Conservation (phyloP, 305 asterid species). For the Andrographis paniculata region DNA sequence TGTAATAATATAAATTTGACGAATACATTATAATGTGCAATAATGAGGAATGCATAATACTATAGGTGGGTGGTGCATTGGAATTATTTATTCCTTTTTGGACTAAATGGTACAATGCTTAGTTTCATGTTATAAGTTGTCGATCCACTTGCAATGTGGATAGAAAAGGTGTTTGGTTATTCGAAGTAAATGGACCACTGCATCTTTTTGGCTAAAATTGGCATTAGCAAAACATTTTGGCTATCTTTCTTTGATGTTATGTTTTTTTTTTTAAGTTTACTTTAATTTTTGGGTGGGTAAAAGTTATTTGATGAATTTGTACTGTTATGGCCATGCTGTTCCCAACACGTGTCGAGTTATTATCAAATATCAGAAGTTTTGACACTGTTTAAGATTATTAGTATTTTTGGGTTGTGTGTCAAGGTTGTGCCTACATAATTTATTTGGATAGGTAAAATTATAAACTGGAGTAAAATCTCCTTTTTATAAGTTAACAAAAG, state of each 20-base stretch:
- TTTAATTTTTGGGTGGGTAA: neutral
- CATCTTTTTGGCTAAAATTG: neutral
- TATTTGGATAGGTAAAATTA: too few relatives aligned
- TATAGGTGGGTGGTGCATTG: neutral
- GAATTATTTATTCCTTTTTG: neutral
- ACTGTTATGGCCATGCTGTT: neutral
- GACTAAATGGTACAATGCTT: neutral
- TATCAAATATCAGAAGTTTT: neutral
- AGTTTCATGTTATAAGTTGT: neutral
- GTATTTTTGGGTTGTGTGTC: too few relatives aligned
- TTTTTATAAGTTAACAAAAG: too few relatives aligned
- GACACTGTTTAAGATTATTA: too few relatives aligned
- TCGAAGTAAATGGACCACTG: neutral
- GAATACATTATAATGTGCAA: neutral
- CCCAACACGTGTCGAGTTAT: constrained; percentile 1
- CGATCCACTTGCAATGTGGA: constrained; percentile 1
- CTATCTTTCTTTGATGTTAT: neutral
- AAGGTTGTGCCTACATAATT: too few relatives aligned
- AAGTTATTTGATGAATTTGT: neutral
- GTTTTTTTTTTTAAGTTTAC: neutral
- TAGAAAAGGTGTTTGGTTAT: neutral
- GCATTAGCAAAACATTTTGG: constrained; percentile 1
- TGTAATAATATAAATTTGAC: neutral
- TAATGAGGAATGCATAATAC: neutral
- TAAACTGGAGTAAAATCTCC: too few relatives aligned